These are phyloP conservation scores for Aspergillus kassunensis DNA, from an alignment of 495 filamentous ascomycete genomes.

Conservation along the genomic window DNA sequence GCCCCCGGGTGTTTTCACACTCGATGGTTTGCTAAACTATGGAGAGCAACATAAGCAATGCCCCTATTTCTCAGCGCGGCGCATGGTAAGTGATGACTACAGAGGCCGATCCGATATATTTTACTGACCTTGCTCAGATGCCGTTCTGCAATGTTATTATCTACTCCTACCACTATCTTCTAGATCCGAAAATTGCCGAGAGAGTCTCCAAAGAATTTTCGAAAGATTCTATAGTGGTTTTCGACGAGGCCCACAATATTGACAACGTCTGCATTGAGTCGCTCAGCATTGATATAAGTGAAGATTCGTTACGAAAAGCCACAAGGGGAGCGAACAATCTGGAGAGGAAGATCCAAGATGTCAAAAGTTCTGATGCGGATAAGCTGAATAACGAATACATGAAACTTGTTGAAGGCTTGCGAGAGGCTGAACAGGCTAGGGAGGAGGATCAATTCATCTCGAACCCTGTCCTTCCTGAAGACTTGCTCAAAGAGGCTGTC, in stretches of 20 bases:
- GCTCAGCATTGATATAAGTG: conserved; percentile 90
- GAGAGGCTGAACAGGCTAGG: conserved; percentile 79
- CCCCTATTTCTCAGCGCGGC: conserved; percentile 90
- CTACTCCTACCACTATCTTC: conserved; percentile 97
- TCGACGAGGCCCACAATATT: conserved; percentile 98
- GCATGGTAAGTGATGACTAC: conserved; percentile 67
- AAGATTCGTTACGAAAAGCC: conserved; percentile 86
- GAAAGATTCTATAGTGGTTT: conserved; percentile 97
- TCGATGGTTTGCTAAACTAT: conserved; percentile 83
- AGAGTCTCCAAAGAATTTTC: conserved; percentile 93
- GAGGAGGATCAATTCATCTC: conserved; percentile 96
- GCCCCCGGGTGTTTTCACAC: conserved; percentile 89
- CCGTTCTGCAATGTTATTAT: conserved; percentile 98
- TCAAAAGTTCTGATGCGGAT: conserved; percentile 86
- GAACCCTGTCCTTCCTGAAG: conserved; percentile 59
- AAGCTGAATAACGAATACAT: conserved; percentile 94
- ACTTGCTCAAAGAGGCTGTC: conserved; percentile 71
- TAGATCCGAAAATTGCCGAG: conserved; percentile 98
- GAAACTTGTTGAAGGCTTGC: conserved; percentile 89
- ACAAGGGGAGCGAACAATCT: conserved; percentile 85
- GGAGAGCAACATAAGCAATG: conserved; percentile 96
- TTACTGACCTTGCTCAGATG: conserved; percentile 59
- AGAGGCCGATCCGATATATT: neutral
- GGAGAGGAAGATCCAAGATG: conserved; percentile 83
- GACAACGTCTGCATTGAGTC: conserved; percentile 99